Base-by-base conservation (phyloP, 2,329 filamentous ascomycete species). In the Diplodia corticola region DNA sequence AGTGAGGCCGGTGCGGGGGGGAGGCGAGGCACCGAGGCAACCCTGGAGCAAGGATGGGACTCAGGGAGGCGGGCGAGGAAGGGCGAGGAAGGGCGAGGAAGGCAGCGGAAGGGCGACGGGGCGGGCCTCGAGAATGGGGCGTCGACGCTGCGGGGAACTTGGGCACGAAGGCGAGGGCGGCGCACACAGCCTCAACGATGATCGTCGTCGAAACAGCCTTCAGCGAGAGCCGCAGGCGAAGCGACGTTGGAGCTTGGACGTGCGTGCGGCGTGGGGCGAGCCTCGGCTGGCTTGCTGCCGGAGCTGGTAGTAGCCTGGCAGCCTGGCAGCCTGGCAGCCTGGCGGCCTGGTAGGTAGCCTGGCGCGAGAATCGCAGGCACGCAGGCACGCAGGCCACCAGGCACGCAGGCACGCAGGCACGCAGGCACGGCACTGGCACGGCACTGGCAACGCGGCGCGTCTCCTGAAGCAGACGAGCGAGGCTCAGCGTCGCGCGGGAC, bases 151-250 rank as follows among this genome's bases (percentile, higher is more conserved):
- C 30, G 22, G 33, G 53, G 53, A 40, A 40, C 26, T 60, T 60
- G 55, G 55, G 55, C 55, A 60, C 30, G 55, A 60, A 60, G 54
- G 35, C 30, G 55, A 60, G 48, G 54, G 35, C 33, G 17, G 53
- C 53, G n/a, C n/a, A 26, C 55, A 60, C 37, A 60, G 55, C 55
- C 55, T 60, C 55, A 60, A 60, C 55, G 55, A 24, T 9, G 55
- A 60, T 60, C 55, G 55, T 60, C 55, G 55, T 60, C 55, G 37
- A 60, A 60, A 60, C 55, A 46, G 54, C 40, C 33, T 44, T 57
- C 40, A 44, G 40, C 40, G 40, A 44, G 40, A 44, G 40, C 40
- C 54, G 54, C 54, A 57, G 40, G 54, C 54, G 26, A 26, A 20
- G 46, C 46, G 46, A 24, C 26, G 50, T 53, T 17, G 51, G 51